Conservation (phyloP, 192 early-diverging fungal genomes). For the Coemansia sp. region DNA sequence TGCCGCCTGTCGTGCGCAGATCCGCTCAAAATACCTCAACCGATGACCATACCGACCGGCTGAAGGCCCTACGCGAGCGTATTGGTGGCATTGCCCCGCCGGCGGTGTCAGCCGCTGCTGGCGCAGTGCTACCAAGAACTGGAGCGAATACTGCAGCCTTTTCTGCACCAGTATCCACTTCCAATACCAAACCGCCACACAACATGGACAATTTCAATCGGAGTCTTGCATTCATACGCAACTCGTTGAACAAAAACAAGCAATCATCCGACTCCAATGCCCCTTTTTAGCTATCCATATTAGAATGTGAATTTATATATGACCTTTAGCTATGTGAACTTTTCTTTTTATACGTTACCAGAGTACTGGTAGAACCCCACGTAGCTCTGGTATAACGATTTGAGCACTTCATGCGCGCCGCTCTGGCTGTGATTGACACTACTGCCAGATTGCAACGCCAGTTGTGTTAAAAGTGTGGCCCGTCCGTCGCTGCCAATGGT, state of each 20-base stretch:
- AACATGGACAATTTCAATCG: conserved; percentile 27
- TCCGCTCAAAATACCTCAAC: not conserved
- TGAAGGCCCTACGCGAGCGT: conserved; percentile 29
- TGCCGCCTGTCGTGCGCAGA: not conserved
- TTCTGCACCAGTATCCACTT: conserved; percentile 5
- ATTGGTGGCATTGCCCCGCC: conserved; percentile 2
- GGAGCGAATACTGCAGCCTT: not conserved
- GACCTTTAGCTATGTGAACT: not conserved
- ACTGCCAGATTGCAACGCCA: conserved; percentile 18
- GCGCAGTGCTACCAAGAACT: not conserved
- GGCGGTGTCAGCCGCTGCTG: conserved; percentile 2
- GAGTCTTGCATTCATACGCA: conserved; percentile 31
- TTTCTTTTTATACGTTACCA: conserved; percentile 26
- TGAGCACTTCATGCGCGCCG: conserved; percentile 47
- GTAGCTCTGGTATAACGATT: conserved; percentile 48
- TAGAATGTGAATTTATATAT: not conserved
- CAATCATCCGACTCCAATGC: not conserved
- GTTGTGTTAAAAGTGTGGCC: conserved; percentile 19
- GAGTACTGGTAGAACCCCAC: conserved; percentile 43
- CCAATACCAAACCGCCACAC: conserved; percentile 2
- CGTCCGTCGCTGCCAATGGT: conserved; percentile 27
- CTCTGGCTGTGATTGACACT: conserved; percentile 23
- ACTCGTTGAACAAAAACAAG: conserved; percentile 2
- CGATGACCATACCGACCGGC: conserved; percentile 3
- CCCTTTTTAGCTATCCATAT: not conserved